Conservation (phyloP, 495 filamentous ascomycete species). For the Penicillium cataractarum region DNA sequence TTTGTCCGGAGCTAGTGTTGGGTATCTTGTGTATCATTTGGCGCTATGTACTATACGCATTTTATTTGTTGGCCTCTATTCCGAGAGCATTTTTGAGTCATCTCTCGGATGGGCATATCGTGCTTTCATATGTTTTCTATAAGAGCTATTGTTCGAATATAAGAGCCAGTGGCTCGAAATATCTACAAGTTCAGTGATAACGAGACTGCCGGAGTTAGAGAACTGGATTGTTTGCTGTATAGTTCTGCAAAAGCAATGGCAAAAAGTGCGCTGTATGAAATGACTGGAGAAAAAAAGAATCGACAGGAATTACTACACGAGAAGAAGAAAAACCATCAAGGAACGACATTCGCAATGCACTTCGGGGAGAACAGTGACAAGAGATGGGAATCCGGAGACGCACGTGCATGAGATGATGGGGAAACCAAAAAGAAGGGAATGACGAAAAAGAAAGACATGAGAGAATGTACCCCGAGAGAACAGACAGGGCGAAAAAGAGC, state of each 20-base stretch:
- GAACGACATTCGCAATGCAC: constrained; percentile 29
- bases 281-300: constrained; percentile 9
- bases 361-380: constrained; percentile 29
- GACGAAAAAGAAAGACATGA: constrained; percentile 5
- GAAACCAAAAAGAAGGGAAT: constrained; percentile 20
- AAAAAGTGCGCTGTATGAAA: constrained; percentile 21
- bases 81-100: background rate
- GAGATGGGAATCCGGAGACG: constrained; percentile 34
- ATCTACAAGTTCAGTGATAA: background rate
- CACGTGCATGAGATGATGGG: constrained; percentile 30
- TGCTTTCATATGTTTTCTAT: constrained; percentile 3
- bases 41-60: constrained; percentile 35
- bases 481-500: constrained; percentile 26
- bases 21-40: constrained; percentile 29
- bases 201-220: background rate
- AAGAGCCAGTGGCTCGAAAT: background rate
- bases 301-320: constrained; percentile 25
- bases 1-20: background rate
- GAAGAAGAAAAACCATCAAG: constrained; percentile 20
- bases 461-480: constrained; percentile 28
- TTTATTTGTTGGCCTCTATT: constrained; percentile 17
- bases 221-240: constrained; percentile 13
- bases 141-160: background rate
- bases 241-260: constrained; percentile 4
- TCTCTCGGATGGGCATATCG: background rate